Base-by-base conservation (phyloP, 1,139 yeast species). In the Magnusiomyces suaveolens region DNA sequence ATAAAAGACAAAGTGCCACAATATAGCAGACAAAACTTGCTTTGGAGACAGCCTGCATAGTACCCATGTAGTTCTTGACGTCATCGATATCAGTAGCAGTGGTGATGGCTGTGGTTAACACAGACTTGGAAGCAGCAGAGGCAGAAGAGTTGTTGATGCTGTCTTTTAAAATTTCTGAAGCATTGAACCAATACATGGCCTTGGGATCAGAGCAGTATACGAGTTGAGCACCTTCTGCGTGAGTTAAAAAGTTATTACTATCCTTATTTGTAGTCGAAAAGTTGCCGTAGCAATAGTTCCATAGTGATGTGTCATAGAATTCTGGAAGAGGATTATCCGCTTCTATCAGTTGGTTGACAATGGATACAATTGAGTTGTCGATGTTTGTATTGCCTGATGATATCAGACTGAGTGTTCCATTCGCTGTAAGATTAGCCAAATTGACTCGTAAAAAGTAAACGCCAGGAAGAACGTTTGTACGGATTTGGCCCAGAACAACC, bases 271-370 rank as follows among this genome's bases (percentile, higher is more conserved):
- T 66, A 47, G 51, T 53, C 32, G 47, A 36, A 43, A 53, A 52
- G 66, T 56, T n/a, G 25, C 90, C 92, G 61, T 76, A 72, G 68
- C 95, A 86, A 70, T 83, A 85, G 36, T 89, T 90, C 81, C 89
- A 84, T 65, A 77, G 75, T 50, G 88, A 81, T 46, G 84, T 71
- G 18, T 82, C 75, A 65, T 84, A 84, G 29, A 81, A 79, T 51
- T 80, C 81, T 4, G 85, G 72, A 36, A 84, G 69, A 0, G 87
- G 87, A 48, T 80, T 64, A 44, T 66, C 69, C 4, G 62, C 54
- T 33, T 63, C 57, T 14, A 59, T 48, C 51, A 48, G 16, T 52
- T 12, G 41, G 25, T 41, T 25, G 25, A 41, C 44, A 21, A 41
- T 21, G 4, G 23, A 3, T 4, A 41, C 44, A 21, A 41, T 21